Evolutionary conservation across 2,329 filamentous ascomycete genomes (phyloP), one percentile per base, ranked within the genome.

Genomic region (Ploettnerulaceae sp.): DNA sequence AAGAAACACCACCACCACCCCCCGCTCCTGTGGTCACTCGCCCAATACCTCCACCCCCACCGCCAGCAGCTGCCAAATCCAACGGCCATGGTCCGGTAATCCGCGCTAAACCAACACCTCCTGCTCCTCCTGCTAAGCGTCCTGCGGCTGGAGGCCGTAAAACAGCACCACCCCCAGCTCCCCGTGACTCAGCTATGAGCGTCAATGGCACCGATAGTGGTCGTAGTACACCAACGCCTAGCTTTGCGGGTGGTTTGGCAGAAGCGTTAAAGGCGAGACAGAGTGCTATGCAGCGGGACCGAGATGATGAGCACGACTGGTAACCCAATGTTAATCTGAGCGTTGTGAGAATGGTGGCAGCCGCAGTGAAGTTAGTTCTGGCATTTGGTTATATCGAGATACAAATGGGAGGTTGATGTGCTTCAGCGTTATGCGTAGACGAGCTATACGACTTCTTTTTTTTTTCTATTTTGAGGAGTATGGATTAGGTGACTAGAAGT

Each of bases 231-330:
- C 84, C 85, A 3, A 89, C 78, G 28, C 78, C 82, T 11, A 86
- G 82, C 63, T 64, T 89, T 51, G 82, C 79, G 3, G 84, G 84
- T 38, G 86, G 85, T 35, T 68, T 93, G 56, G 87, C 87, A 2
- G 86, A 90, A 63, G 86, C 86, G n/a, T 69, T 93, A 58, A 71
- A 86, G 58, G 84, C 84, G 33, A 74, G 87, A 58, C 84, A 90
- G 70, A 81, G 82, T 60, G 79, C 76, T 60, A 79, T 79, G 65
- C 73, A 78, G 47, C 85, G 54, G 81, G 87, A 61, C 3, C 56
- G 51, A 26, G 58, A 63, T 51, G 62, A 64, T 35, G 61, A 64
- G 34, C 62, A 64, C 40, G 61, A 63, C 48, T 65, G 61, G 61
- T 64, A 60, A 40, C n/a, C n/a, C n/a, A n/a, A n/a, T n/a, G n/a